Conservation (phyloP, 2,329 filamentous ascomycete genomes). For the Aspergillus sp. region DNA sequence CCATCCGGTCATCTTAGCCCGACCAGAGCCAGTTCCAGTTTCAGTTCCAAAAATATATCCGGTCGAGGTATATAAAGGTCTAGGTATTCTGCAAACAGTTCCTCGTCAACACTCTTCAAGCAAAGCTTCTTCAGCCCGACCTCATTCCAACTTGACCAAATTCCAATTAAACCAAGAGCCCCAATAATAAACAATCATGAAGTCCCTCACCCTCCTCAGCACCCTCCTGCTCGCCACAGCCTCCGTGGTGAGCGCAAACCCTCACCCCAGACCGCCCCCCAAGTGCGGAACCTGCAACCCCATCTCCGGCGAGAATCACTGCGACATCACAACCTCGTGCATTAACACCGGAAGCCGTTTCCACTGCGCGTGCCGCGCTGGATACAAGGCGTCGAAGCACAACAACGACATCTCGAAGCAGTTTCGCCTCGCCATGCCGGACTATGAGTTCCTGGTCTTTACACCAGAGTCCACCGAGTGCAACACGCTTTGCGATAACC, state of each 20-base stretch:
- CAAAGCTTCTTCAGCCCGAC: not conserved
- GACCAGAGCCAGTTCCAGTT: not conserved
- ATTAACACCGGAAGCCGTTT: constrained; percentile 42
- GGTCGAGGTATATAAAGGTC: constrained; percentile 1
- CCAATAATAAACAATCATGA: constrained; percentile 24
- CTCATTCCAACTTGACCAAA: not conserved
- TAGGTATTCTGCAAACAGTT: not conserved
- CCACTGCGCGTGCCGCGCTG: constrained; percentile 45
- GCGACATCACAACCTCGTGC: constrained; percentile 46
- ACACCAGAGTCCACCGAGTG: constrained; percentile 36
- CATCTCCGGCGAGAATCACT: constrained; percentile 39
- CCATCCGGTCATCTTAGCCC: not conserved
- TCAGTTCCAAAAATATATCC: not conserved
- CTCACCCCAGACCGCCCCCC: constrained; percentile 20
- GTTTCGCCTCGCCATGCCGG: constrained; percentile 40
- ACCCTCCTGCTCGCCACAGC: constrained; percentile 27
- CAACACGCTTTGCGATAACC: constrained; percentile 38
- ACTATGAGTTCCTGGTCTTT: constrained; percentile 43
- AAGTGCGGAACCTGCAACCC: constrained; percentile 42
- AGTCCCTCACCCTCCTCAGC: constrained; percentile 23
- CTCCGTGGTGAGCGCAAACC: constrained; percentile 18
- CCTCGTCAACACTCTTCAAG: not conserved
- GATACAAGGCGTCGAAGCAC: constrained; percentile 37
- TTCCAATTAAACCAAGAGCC: constrained; percentile 5
- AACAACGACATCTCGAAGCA: constrained; percentile 32